Evolutionary conservation across 2,329 filamentous ascomycete species (phyloP).

Genomic region (Pestalotiopsis sp.): DNA sequence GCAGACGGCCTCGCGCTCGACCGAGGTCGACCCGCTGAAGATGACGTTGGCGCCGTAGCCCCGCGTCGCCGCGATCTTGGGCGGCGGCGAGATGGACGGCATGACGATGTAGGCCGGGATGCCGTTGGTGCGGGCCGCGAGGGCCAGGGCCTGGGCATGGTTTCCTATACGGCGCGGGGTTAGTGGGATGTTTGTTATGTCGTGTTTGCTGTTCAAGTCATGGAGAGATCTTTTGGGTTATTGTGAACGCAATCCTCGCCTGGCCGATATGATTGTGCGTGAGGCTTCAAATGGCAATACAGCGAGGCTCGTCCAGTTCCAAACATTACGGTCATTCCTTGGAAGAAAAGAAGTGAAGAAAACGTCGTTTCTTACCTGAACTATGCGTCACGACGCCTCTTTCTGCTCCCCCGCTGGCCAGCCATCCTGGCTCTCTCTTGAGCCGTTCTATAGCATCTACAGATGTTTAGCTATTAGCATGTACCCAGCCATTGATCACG

Average conservation of each 20-base stretch:
- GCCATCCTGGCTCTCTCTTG: conserved; percentile 61
- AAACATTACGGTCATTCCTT: neutral
- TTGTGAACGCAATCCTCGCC: no score
- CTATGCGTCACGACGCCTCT: conserved; percentile 88
- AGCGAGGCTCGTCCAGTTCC: no score
- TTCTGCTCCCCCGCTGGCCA: conserved; percentile 58
- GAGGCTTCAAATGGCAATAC: no score
- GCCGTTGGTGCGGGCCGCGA: conserved; percentile 73
- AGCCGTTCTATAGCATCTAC: conserved; percentile 71
- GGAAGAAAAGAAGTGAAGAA: neutral
- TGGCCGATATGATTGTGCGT: no score
- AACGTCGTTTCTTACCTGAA: conserved; percentile 59
- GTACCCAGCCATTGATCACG: neutral
- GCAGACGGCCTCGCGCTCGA: conserved; percentile 80
- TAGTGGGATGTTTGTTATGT: neutral
- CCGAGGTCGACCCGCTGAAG: conserved; percentile 79
- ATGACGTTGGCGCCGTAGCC: conserved; percentile 77
- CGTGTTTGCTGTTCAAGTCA: no score
- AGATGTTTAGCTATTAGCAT: neutral
- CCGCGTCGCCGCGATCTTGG: conserved; percentile 82
- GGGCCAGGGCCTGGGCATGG: conserved; percentile 88
- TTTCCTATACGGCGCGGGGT: conserved; percentile 62
- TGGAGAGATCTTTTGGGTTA: no score
- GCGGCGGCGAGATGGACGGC: conserved; percentile 81
- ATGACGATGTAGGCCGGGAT: conserved; percentile 90